Conservation (phyloP, 2,329 filamentous ascomycete species). For the Ophiocordyceps camponoti-saundersi region DNA sequence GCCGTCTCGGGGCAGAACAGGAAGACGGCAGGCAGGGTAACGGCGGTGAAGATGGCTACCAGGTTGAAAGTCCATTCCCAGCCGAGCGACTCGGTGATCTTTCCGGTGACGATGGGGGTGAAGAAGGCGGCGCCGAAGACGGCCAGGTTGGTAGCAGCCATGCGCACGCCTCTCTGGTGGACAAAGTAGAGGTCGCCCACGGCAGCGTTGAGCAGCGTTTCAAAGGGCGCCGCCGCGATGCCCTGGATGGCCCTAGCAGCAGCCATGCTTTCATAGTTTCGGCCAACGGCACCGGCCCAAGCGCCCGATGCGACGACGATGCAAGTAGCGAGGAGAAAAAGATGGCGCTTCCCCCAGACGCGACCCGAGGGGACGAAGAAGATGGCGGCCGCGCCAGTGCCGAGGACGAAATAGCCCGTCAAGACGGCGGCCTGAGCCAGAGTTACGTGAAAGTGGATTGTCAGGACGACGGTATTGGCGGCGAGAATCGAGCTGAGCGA, state of each 20-base stretch:
- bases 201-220: slow-evolving; percentile 73
- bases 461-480: slow-evolving; percentile 68
- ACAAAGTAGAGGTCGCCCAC: slow-evolving; percentile 87
- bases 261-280: slow-evolving; percentile 54
- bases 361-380: slow-evolving; percentile 76
- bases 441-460: slow-evolving; percentile 42
- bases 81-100: slow-evolving; percentile 59
- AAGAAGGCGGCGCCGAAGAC: slow-evolving; percentile 40
- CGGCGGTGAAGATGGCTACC: slow-evolving; percentile 65
- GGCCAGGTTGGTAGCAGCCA: slow-evolving; percentile 56
- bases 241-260: slow-evolving; percentile 76
- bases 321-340: slow-evolving; percentile 62
- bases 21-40: slow-evolving; percentile 52
- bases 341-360: slow-evolving; percentile 84
- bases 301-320: slow-evolving; percentile 57
- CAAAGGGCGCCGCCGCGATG: slow-evolving; percentile 72
- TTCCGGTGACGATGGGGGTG: slow-evolving; percentile 81
- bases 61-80: slow-evolving; percentile 86
- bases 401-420: slow-evolving; percentile 76
- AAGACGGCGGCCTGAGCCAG: slow-evolving; percentile 68
- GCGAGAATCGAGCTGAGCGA: slow-evolving; percentile 76
- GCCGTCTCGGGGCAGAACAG: slow-evolving; percentile 77
- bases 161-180: slow-evolving; percentile 66
- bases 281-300: slow-evolving; percentile 58
- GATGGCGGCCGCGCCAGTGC: slow-evolving; percentile 64